Percentiles rank a stretch among this genome's conserved stretches.
Evolutionary conservation across 2,329 filamentous ascomycete genomes (phyloP).

Genomic region (Fusarium sp.): DNA sequence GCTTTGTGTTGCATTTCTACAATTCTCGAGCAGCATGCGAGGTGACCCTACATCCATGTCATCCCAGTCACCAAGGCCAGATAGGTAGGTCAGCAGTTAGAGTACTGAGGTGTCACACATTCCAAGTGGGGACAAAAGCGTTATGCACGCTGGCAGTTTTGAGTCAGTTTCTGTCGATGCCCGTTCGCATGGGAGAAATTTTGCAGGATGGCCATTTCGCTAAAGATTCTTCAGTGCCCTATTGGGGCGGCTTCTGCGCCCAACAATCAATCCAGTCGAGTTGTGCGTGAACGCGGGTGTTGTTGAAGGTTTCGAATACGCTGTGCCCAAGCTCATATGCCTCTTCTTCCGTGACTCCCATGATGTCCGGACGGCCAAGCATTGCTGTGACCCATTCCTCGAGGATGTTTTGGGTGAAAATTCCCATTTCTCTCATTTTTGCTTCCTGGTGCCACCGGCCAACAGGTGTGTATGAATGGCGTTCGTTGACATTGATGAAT

Average conservation of each 20-base stretch:
- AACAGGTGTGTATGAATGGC: constrained; percentile 46
- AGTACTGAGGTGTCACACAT: constrained; percentile 9
- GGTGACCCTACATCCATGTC: constrained; percentile 18
- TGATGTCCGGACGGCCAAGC: constrained; percentile 44
- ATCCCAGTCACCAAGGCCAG: neutral
- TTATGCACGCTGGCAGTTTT: constrained; percentile 18
- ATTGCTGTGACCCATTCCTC: constrained; percentile 50
- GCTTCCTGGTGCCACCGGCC: constrained; percentile 51
- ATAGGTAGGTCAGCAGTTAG: neutral
- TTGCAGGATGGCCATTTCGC: neutral
- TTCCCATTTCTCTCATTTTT: constrained; percentile 49
- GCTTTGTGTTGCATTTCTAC: constrained; percentile 5
- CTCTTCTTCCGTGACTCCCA: constrained; percentile 48
- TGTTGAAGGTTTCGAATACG: constrained; percentile 45
- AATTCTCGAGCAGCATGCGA: constrained; percentile 25
- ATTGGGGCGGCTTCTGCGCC: constrained; percentile 49
- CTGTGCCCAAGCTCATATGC: constrained; percentile 46
- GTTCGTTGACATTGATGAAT: constrained; percentile 47
- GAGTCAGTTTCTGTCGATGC: constrained; percentile 10
- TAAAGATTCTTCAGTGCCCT: neutral
- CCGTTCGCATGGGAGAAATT: constrained; percentile 2
- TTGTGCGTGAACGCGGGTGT: constrained; percentile 47
- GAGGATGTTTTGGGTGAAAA: constrained; percentile 49
- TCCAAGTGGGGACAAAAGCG: constrained; percentile 2
- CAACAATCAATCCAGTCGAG: constrained; percentile 51